Percentiles rank a stretch among this genome's conserved stretches.
Conservation (phyloP, 345 rosid genomes). For the Diplotaxis tenuifolia region DNA sequence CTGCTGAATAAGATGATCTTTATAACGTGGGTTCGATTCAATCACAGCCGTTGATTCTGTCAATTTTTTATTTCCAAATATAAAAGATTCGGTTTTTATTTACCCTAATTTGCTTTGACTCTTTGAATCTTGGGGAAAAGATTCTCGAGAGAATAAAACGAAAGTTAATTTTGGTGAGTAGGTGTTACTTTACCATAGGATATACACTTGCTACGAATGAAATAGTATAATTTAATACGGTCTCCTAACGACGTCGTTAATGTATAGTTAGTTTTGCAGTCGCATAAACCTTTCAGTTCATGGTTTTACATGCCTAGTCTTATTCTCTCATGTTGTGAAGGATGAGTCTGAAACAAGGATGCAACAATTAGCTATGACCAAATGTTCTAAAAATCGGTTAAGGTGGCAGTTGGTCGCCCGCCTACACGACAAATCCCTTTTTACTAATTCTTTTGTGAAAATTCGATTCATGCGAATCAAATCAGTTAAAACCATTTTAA, state of each 20-base stretch:
- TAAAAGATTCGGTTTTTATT: slow-evolving; percentile 24
- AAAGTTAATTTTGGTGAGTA: not conserved
- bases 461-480: too few relatives aligned
- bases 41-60: slow-evolving; percentile 44
- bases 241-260: not conserved
- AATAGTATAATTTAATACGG: not conserved
- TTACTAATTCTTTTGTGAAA: too few relatives aligned
- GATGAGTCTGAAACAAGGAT: slow-evolving; percentile 66
- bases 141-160: not conserved
- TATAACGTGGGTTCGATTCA: not conserved
- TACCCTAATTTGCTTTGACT: slow-evolving; percentile 32
- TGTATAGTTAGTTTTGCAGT: too few relatives aligned
- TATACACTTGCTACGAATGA: not conserved
- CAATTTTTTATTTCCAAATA: slow-evolving; percentile 11
- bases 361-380: not conserved
- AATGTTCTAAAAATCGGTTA: too few relatives aligned
- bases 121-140: slow-evolving; percentile 5
- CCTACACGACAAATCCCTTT: too few relatives aligned
- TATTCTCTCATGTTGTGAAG: slow-evolving; percentile 62
- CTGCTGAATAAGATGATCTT: too few relatives aligned
- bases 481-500: too few relatives aligned
- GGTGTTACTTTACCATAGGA: not conserved
- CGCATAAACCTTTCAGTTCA: too few relatives aligned
- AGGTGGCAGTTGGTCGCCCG: too few relatives aligned
- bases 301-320: too few relatives aligned